These are phyloP conservation scores for Sinapis alba DNA, from an alignment of 441 rosid species.

Conservation along the genomic window DNA sequence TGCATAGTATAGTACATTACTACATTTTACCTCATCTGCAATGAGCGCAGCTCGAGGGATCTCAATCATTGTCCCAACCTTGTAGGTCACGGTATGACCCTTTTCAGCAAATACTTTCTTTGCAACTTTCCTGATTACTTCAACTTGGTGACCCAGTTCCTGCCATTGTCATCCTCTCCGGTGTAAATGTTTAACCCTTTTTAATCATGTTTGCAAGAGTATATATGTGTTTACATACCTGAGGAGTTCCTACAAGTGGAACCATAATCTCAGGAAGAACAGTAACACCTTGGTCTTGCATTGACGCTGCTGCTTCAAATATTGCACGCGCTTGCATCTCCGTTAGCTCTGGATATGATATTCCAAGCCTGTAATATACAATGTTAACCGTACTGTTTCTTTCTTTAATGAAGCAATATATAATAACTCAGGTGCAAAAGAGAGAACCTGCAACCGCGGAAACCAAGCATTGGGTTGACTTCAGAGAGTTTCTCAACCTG, in stretches of 20 bases:
- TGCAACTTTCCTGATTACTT: conserved; percentile 62
- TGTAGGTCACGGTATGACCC: conserved; percentile 63
- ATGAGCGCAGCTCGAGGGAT: conserved; percentile 93
- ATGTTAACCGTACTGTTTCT: not conserved
- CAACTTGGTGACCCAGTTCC: conserved; percentile 84
- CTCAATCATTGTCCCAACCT: conserved; percentile 99
- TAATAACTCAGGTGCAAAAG: not conserved
- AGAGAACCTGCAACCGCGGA: conserved; percentile 96
- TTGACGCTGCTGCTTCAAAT: conserved; percentile 81
- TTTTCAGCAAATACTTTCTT: conserved; percentile 70
- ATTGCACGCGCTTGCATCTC: conserved; percentile 96
- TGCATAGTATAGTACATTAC: not conserved
- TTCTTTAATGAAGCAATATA: not conserved
- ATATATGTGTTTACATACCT: conserved; percentile 46
- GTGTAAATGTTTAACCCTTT: not conserved
- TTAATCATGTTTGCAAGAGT: not conserved
- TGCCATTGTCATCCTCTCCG: conserved; percentile 35
- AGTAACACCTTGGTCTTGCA: conserved; percentile 69
- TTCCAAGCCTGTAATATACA: conserved; percentile 66
- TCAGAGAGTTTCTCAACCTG: conserved; percentile 90
- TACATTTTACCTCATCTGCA: conserved; percentile 78
- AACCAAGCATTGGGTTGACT: conserved; percentile 98
- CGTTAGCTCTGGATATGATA: conserved; percentile 91
- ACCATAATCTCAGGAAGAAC: conserved; percentile 98
- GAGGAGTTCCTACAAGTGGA: conserved; percentile 95